phyloP scores from a whole-genome alignment of 1,284 basidiomycete species.

The Austroboletus olivaceoglutinosus region DNA sequence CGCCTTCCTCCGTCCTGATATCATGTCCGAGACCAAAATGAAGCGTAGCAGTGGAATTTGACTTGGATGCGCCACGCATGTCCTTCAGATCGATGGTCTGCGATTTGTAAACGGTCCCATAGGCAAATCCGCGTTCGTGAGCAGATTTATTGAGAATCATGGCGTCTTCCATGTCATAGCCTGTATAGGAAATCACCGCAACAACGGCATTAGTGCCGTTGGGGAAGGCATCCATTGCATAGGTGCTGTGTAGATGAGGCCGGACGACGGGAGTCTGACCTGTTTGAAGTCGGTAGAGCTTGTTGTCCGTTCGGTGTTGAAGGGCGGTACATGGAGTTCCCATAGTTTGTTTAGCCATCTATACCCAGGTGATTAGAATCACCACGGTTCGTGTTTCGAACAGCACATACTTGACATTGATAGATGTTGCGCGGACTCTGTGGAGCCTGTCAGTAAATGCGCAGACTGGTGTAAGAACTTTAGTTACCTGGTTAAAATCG shows the following conservation, averaged over 20 bases:
- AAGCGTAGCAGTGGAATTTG: constrained; percentile 52
- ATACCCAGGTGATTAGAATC: constrained; percentile 11
- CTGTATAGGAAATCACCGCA: constrained; percentile 99
- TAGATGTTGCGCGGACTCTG: constrained; percentile 86
- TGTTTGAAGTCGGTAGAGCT: constrained; percentile 93
- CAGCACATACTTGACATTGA: constrained; percentile 68
- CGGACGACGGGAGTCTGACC: constrained; percentile 96
- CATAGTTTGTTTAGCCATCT: constrained; percentile 99
- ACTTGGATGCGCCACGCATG: constrained; percentile 62
- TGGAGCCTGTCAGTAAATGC: constrained; percentile 2
- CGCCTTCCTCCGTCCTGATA: constrained; percentile 56
- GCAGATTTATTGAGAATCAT: constrained; percentile 99
- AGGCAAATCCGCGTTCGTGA: constrained; percentile 96
- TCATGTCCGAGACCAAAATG: constrained; percentile 90
- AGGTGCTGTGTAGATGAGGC: constrained; percentile 89
- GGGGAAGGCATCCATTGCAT: constrained; percentile 98
- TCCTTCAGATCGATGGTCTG: constrained; percentile 91
- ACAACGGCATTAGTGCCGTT: constrained; percentile 99
- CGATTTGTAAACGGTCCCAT: constrained; percentile 97
- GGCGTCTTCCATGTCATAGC: constrained; percentile 99
- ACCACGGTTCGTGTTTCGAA: background rate
- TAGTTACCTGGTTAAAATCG: constrained; percentile 90
- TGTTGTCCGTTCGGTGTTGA: constrained; percentile 95
- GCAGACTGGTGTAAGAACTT: background rate
- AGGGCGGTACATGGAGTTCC: constrained; percentile 95